Evolutionary conservation across 164 flowering plant species (phyloP), one percentile per base, ranked within the genome.

Genomic region (Kingdonia uniflora): DNA sequence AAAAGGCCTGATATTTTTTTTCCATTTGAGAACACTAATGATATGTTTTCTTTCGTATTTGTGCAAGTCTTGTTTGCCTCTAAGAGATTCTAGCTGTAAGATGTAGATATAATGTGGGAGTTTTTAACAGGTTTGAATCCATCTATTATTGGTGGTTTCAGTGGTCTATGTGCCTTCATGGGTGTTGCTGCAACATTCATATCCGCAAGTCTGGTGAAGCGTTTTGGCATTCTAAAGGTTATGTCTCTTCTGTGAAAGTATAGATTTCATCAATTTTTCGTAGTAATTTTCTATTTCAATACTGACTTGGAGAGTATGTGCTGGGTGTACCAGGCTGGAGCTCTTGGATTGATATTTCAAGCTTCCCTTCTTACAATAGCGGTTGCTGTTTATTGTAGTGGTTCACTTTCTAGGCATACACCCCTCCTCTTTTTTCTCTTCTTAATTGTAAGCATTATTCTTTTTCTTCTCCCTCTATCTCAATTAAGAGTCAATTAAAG

Each of bases 161-260:
- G 95, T 76, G 96, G 97, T 62, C 64, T 89, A 63, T 94, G 97
- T 73, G 95, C 97, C 65, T 81, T 85, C 65, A 85, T 94, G 96
- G 99, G 99, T 38, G 86, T 94, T 54, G 83, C 85, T 63, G 99
- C 97, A 43, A 94, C 99, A 45, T 94, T 89, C 61, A 61, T 87
- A 49, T 94, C 97, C 50, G 82, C 99, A 68, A 59, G 53, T 49
- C 60, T 94, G 57, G 90, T 94, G 56, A 73, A 68, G 63, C 76
- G 59, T 38, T 72, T 89, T 56, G 99, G 99, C 60, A 73, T 94
- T 53, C 73, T 94, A 39, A 89, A 94, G 99, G 97, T 94, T 56
- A 46, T 43, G 8, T 29, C 35, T 29, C 33, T 35, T 59, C 20
- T 51, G 15, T 39, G n/a, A 51, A 19, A 19, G 15, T 12, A 51